These are phyloP conservation scores for Ascochyta viciae-villosae DNA, from an alignment of 2,329 filamentous ascomycete genomes.

Conservation along the genomic window DNA sequence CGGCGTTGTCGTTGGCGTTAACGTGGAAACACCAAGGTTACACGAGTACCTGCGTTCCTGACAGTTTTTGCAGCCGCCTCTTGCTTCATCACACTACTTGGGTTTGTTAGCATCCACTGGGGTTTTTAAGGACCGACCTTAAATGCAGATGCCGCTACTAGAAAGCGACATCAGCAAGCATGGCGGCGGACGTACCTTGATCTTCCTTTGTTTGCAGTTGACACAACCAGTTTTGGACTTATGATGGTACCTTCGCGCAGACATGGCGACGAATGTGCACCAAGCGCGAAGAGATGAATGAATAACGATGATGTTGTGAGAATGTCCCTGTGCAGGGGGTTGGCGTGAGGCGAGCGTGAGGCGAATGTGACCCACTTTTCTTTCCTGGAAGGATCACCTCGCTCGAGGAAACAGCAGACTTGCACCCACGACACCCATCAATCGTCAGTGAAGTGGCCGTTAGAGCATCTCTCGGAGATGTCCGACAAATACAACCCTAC, in stretches of 20 bases:
- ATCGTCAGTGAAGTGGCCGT: not conserved
- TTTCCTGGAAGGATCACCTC: not conserved
- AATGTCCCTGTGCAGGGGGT: not conserved
- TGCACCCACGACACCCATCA: not conserved
- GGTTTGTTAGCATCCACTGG: not conserved
- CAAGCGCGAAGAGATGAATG: not conserved
- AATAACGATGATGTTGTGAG: not conserved
- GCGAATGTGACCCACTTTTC: not conserved
- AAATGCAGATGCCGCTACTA: not conserved
- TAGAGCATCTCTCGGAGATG: not conserved
- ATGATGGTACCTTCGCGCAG: not conserved
- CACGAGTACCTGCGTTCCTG: constrained; percentile 17
- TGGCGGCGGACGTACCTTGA: constrained; percentile 1
- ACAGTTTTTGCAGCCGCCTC: constrained; percentile 5
- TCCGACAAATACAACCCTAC: not conserved
- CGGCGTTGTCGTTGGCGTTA: constrained; percentile 5
- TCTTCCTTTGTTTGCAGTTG: constrained; percentile 11
- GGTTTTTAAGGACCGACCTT: not conserved
- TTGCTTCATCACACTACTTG: constrained; percentile 14
- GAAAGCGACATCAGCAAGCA: not conserved
- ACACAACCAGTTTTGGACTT: constrained; percentile 10
- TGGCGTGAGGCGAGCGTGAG: not conserved
- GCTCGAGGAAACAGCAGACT: not conserved
- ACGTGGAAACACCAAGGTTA: constrained; percentile 25
- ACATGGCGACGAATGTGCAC: not conserved